Base-by-base conservation (phyloP, 345 rosid genomes). In the Anacardium occidentale region DNA sequence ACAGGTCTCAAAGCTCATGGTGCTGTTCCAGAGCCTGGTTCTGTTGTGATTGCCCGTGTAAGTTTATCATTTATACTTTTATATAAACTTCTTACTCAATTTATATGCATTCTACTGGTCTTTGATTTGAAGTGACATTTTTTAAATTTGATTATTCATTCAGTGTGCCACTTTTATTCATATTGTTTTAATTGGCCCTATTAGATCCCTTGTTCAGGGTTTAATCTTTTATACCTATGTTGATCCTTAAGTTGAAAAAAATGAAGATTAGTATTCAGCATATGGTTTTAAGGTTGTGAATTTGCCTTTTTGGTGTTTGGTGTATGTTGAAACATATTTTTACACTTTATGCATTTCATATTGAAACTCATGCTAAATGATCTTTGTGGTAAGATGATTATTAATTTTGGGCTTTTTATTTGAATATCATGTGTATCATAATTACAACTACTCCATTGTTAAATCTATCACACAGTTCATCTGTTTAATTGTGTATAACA, bases 1-100 rank as follows among this genome's bases (percentile, higher is more conserved):
- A 84, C 78, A 2, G 92, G 97, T 69, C 95, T 85, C 82, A 94
- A 92, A 75, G 91, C 95, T 58, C 97, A 82, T 62, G 97, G 93
- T 15, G 85, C 83, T 53, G 90, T 94, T 47, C 98, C 97, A 12
- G 95, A 90, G 76, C 83, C 93, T 26, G 97, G 93, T 62, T 94
- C 91, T 67, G 76, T 90, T 78, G 93, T 90, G 59, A 78, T 90
- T 74, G 97, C 90, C 66, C 84, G 97, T 22, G 98, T 91, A 80
- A 78, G 92, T 75, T 59, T 40, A 32, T 40, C 45, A 34, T 50
- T 48, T 64, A 14, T 64, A 54, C 74, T 48, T 62, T 21, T 61
- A 14, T 29, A 50, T 64, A 44, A 48, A 8, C 20, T 48, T 53
- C 10, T 26, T 37, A 58, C 48, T 13, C 57, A 61, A 59, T 51